Evolutionary conservation across 2,329 filamentous ascomycete genomes (phyloP).

Genomic region (Penicillium sp.): DNA sequence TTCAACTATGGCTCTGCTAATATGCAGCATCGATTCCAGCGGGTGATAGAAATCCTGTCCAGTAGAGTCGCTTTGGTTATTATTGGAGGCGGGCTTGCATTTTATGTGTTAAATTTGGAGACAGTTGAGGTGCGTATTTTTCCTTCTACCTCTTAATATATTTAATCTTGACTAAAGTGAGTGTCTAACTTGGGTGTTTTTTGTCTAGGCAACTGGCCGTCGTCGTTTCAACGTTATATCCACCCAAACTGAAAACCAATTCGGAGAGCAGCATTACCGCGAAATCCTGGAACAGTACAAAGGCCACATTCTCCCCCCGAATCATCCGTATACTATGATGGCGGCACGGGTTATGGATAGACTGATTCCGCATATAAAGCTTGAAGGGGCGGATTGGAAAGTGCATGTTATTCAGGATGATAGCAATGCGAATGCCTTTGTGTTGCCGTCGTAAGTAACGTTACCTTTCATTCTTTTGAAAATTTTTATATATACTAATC

Average conservation of each 20-base stretch:
- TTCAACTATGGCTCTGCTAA: neutral
- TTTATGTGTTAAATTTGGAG: constrained; percentile 57
- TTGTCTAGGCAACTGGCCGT: constrained; percentile 48
- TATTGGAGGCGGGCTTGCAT: neutral
- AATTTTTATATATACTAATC: constrained; percentile 7
- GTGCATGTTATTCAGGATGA: constrained; percentile 55
- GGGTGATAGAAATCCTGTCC: neutral
- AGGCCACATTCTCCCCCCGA: constrained; percentile 46
- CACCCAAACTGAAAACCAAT: constrained; percentile 40
- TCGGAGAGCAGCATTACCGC: constrained; percentile 43
- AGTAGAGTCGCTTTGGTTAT: neutral
- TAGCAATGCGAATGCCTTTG: constrained; percentile 56
- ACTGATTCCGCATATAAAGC: constrained; percentile 50
- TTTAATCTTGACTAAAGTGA: too few relatives aligned
- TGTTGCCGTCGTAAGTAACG: constrained; percentile 54
- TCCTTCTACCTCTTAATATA: neutral
- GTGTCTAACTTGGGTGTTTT: constrained; percentile 2
- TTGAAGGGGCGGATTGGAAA: constrained; percentile 49
- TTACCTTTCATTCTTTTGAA: neutral
- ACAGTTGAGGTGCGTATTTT: constrained; percentile 44
- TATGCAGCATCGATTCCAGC: neutral
- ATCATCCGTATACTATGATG: constrained; percentile 46
- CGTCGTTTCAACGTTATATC: constrained; percentile 57
- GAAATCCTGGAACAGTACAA: constrained; percentile 46
- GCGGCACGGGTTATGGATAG: constrained; percentile 52